Percentiles rank a stretch among this genome's conserved stretches.
phyloP scores from a whole-genome alignment of 441 rosid genomes.

The Mallotus repandus region DNA sequence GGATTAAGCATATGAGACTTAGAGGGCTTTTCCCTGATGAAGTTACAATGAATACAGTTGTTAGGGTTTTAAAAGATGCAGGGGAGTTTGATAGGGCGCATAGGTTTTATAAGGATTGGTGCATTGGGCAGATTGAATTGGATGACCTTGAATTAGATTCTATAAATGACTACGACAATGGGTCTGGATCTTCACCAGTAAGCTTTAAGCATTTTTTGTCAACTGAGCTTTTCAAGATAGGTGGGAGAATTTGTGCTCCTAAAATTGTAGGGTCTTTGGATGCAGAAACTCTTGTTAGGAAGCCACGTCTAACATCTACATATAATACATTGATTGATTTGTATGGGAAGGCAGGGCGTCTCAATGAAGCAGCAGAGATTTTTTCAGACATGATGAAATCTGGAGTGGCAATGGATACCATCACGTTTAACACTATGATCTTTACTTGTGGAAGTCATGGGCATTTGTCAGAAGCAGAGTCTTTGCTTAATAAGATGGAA shows the following conservation, averaged over 20 bases:
- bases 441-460: conserved; percentile 86
- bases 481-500: conserved; percentile 74
- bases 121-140: conserved; percentile 57
- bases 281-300: conserved; percentile 39
- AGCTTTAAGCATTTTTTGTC: conserved; percentile 78
- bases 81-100: conserved; percentile 74
- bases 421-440: conserved; percentile 89
- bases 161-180: conserved; percentile 35
- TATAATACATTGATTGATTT: conserved; percentile 83
- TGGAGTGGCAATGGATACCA: conserved; percentile 67
- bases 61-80: conserved; percentile 70
- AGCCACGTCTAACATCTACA: conserved; percentile 67
- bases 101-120: conserved; percentile 77
- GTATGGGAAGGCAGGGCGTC: conserved; percentile 92
- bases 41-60: conserved; percentile 74
- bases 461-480: conserved; percentile 65
- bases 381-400: conserved; percentile 78
- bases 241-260: conserved; percentile 54
- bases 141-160: conserved; percentile 69
- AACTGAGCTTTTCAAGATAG: conserved; percentile 76
- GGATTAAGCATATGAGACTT: conserved; percentile 83
- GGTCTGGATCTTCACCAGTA: conserved; percentile 45
- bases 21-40: conserved; percentile 79
- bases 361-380: conserved; percentile 70
- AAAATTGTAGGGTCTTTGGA: conserved; percentile 30